phyloP scores from a whole-genome alignment of 345 rosid genomes.

The Salix caprea region DNA sequence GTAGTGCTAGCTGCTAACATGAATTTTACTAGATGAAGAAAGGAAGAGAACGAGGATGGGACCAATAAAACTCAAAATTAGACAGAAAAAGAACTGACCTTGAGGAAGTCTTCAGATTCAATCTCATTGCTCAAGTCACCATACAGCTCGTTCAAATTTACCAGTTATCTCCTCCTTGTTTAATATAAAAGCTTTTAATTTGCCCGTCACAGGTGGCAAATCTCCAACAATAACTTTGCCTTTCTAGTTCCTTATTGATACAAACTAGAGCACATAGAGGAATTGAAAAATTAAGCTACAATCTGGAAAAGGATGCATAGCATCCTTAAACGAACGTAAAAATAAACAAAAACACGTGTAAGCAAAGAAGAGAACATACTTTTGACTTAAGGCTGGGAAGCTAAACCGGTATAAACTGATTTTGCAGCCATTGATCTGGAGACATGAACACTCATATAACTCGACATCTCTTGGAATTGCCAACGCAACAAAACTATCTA shows the following conservation, averaged over 20 bases:
- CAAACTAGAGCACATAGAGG: slow-evolving; percentile 40
- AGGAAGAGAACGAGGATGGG: too few species aligned
- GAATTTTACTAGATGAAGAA: too few species aligned
- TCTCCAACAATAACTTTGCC: slow-evolving; percentile 54
- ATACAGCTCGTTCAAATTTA: slow-evolving; percentile 8
- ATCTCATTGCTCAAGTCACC: slow-evolving; percentile 39
- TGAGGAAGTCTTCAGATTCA: slow-evolving; percentile 74
- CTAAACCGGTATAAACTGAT: slow-evolving; percentile 74
- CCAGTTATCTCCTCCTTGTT: slow-evolving; percentile 58
- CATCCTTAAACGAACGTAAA: not conserved
- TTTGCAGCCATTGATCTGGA: slow-evolving; percentile 52
- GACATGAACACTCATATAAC: slow-evolving; percentile 34
- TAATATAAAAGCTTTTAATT: slow-evolving; percentile 53
- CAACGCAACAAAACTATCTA: slow-evolving; percentile 13
- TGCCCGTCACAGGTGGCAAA: slow-evolving; percentile 57
- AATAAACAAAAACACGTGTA: not conserved
- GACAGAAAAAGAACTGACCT: slow-evolving; percentile 33
- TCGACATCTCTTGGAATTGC: slow-evolving; percentile 52
- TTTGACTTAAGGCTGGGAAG: slow-evolving; percentile 77
- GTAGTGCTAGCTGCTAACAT: too few species aligned
- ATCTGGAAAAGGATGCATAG: not conserved
- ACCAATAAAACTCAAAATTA: too few species aligned
- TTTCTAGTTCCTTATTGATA: slow-evolving; percentile 48
- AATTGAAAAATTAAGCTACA: not conserved
- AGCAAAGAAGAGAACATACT: slow-evolving; percentile 33